phyloP scores from a whole-genome alignment of 805 yeast species.

The Candida incommunis region DNA sequence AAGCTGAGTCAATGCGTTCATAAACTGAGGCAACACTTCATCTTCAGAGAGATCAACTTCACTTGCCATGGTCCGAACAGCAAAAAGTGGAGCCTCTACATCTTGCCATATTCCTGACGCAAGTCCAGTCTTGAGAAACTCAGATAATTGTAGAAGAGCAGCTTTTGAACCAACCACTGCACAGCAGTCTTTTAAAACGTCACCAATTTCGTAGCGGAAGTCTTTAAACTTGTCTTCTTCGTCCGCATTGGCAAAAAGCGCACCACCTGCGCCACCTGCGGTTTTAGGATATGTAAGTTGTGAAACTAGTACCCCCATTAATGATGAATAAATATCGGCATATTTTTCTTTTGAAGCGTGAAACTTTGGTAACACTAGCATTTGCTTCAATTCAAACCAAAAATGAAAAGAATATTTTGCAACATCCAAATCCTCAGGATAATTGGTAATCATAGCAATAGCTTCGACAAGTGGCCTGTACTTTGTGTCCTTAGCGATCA shows the following conservation, averaged over 20 bases:
- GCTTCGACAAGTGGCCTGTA: conserved; percentile 65
- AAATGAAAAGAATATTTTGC: conserved; percentile 84
- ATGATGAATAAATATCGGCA: conserved; percentile 39
- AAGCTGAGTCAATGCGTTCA: conserved; percentile 50
- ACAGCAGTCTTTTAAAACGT: conserved; percentile 91
- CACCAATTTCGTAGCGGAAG: conserved; percentile 94
- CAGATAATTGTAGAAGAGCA: conserved; percentile 38
- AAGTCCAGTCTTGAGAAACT: conserved; percentile 2
- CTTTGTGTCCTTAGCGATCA: conserved; percentile 49
- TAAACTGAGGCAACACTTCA: conserved; percentile 56
- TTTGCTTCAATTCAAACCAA: conserved; percentile 73
- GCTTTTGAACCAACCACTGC: conserved; percentile 67
- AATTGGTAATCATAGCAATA: conserved; percentile 53
- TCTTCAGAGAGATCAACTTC: conserved; percentile 62
- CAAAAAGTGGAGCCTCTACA: conserved; percentile 79
- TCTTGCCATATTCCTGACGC: conserved; percentile 49
- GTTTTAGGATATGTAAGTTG: conserved; percentile 65
- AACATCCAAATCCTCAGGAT: conserved; percentile 74
- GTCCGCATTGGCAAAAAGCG: conserved; percentile 55
- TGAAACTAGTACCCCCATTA: conserved; percentile 45
- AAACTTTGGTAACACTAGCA: conserved; percentile 47
- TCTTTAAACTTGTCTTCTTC: conserved; percentile 87
- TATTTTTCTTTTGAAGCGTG: conserved; percentile 36
- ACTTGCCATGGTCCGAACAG: conserved; percentile 88
- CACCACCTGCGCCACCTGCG: conserved; percentile 21